These are phyloP conservation scores for Inga oerstediana DNA, from an alignment of 306 rosid genomes.

Conservation along the genomic window DNA sequence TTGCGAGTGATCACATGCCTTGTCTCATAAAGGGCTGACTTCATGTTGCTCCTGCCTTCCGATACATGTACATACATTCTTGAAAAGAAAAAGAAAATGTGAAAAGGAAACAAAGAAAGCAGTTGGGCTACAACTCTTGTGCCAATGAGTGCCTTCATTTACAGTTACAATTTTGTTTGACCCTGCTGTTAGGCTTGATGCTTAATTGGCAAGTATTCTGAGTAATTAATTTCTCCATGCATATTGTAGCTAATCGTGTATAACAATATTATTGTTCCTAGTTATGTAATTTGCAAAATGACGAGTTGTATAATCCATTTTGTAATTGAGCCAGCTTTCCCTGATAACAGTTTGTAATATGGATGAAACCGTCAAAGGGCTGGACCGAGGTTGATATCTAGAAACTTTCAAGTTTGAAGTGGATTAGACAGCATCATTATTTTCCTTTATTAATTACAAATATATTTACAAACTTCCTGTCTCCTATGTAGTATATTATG, in stretches of 20 bases:
- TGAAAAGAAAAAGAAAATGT: constrained; percentile 8
- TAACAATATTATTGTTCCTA: not conserved
- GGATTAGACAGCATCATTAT: not conserved
- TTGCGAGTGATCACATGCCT: constrained; percentile 68
- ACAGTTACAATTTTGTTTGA: constrained; percentile 35
- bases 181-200: constrained; percentile 41
- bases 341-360: not conserved
- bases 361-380: not conserved
- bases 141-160: constrained; percentile 36
- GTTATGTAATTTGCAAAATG: not conserved
- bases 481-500: not conserved
- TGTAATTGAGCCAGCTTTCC: not conserved
- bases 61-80: constrained; percentile 50
- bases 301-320: not conserved
- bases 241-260: not conserved
- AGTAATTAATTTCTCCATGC: not conserved
- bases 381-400: not conserved
- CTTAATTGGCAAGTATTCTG: constrained; percentile 35
- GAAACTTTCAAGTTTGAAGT: not conserved
- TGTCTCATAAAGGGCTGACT: constrained; percentile 9
- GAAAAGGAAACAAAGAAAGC: not conserved
- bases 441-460: not conserved
- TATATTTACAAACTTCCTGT: not conserved
- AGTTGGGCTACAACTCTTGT: constrained; percentile 38
- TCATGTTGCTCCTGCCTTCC: constrained; percentile 35